Percentiles rank a stretch among this genome's conserved stretches.
Conservation (phyloP, 225 moss, liverwort and hornwort genomes). For the Antitrichia curtipendula region DNA sequence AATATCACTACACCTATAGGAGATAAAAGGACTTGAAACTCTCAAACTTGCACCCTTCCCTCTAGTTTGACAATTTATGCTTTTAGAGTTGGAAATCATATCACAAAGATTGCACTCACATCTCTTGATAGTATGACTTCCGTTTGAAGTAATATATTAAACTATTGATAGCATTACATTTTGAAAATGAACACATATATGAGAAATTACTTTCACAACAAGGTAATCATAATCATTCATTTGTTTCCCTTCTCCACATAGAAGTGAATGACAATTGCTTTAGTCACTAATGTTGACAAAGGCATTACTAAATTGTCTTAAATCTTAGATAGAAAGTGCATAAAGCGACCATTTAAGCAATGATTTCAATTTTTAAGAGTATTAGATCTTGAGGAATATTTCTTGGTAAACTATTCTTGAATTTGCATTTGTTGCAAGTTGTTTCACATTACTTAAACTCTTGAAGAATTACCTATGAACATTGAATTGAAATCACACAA, state of each 20-base stretch:
- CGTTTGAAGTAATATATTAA: too few relatives aligned
- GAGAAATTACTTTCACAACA: not conserved
- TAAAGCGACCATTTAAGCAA: too few relatives aligned
- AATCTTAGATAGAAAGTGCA: too few relatives aligned
- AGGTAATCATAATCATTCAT: too few relatives aligned
- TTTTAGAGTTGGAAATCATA: not conserved
- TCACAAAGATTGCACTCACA: not conserved
- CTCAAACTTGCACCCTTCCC: not conserved
- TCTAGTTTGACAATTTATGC: fast-evolving
- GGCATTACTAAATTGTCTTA: too few relatives aligned
- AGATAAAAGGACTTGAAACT: not conserved
- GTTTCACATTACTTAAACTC: not conserved
- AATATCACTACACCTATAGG: not conserved
- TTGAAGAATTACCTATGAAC: not conserved
- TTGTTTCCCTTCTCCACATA: too few relatives aligned
- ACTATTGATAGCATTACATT: not conserved
- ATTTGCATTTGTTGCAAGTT: not conserved
- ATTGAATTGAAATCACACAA: not conserved
- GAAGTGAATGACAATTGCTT: too few relatives aligned
- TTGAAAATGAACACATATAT: not conserved
- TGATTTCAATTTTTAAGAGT: too few relatives aligned
- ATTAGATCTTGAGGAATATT: too few relatives aligned
- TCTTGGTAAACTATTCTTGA: too few relatives aligned
- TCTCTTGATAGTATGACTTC: not conserved
- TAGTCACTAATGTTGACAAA: too few relatives aligned